These are phyloP conservation scores for Lithospermum erythrorhizon DNA, from an alignment of 257 asterid genomes.

Conservation along the genomic window DNA sequence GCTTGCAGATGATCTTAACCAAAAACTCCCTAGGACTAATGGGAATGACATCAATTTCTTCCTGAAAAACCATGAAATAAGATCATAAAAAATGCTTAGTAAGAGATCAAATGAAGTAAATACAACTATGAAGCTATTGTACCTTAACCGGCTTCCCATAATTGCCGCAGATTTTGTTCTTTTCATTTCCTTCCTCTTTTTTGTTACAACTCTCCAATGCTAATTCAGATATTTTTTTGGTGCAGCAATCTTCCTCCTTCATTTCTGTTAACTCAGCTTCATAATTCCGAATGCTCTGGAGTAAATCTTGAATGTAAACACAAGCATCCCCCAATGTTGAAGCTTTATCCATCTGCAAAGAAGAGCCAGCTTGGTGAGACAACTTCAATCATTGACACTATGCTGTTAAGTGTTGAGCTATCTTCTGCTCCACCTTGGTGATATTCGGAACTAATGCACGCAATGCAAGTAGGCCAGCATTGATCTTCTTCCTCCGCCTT, in stretches of 20 bases:
- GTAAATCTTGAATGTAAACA: slow-evolving; percentile 51
- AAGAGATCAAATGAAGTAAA: neutral
- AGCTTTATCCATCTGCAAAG: slow-evolving; percentile 56
- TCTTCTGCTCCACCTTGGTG: slow-evolving; percentile 41
- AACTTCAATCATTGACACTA: neutral
- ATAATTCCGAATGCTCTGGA: slow-evolving; percentile 19
- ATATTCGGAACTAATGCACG: slow-evolving; percentile 81
- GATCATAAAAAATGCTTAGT: neutral
- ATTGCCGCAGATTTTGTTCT: slow-evolving; percentile 2
- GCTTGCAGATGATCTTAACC: slow-evolving; percentile 37
- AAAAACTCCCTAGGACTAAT: slow-evolving; percentile 41
- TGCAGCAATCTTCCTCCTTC: slow-evolving; percentile 22
- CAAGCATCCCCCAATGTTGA: slow-evolving; percentile 59
- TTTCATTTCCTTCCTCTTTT: slow-evolving; percentile 4
- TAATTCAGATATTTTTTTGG: slow-evolving; percentile 10
- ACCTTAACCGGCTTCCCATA: slow-evolving; percentile 33
- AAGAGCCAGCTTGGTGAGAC: neutral
- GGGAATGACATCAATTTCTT: slow-evolving; percentile 49
- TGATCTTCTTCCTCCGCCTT: slow-evolving; percentile 68
- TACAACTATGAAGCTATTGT: neutral
- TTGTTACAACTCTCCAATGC: slow-evolving; percentile 11
- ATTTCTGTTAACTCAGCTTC: slow-evolving; percentile 31
- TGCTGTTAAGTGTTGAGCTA: neutral
- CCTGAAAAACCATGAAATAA: slow-evolving; percentile 20
- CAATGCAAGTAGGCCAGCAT: slow-evolving; percentile 49